These are phyloP conservation scores for Trichoderma hamatum DNA, from an alignment of 2,329 filamentous ascomycete genomes.

Conservation along the genomic window DNA sequence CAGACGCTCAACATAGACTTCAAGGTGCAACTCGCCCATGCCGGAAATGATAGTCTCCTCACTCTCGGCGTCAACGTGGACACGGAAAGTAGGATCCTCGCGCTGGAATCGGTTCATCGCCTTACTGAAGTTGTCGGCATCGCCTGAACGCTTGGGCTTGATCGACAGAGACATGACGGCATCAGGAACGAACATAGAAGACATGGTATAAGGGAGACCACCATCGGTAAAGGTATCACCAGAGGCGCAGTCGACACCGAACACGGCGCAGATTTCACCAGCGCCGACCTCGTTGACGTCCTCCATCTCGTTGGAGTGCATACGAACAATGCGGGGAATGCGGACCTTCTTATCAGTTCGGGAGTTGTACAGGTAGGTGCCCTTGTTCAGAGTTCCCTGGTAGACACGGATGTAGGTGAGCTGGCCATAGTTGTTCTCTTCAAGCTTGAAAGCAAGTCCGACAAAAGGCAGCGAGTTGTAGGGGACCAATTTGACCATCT, in stretches of 20 bases:
- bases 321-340: constrained; percentile 94
- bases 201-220: constrained; percentile 89
- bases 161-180: constrained; percentile 98
- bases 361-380: constrained; percentile 89
- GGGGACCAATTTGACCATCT: constrained; percentile 81
- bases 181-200: constrained; percentile 97
- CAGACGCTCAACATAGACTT: constrained; percentile 97
- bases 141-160: constrained; percentile 90
- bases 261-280: constrained; percentile 97
- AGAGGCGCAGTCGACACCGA: constrained; percentile 95
- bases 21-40: constrained; percentile 96
- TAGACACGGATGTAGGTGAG: constrained; percentile 98
- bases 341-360: constrained; percentile 95
- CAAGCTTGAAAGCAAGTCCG: constrained; percentile 95
- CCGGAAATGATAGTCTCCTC: constrained; percentile 97
- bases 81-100: constrained; percentile 96
- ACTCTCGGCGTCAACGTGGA: constrained; percentile 87
- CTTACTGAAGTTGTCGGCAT: constrained; percentile 93
- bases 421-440: constrained; percentile 98
- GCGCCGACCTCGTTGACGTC: constrained; percentile 90
- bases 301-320: constrained; percentile 99
- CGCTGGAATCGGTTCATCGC: constrained; percentile 98
- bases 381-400: constrained; percentile 87
- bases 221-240: constrained; percentile 98
- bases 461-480: constrained; percentile 95